Conservation (phyloP, 2,329 filamentous ascomycete species). For the Zasmidium citrigriseum region DNA sequence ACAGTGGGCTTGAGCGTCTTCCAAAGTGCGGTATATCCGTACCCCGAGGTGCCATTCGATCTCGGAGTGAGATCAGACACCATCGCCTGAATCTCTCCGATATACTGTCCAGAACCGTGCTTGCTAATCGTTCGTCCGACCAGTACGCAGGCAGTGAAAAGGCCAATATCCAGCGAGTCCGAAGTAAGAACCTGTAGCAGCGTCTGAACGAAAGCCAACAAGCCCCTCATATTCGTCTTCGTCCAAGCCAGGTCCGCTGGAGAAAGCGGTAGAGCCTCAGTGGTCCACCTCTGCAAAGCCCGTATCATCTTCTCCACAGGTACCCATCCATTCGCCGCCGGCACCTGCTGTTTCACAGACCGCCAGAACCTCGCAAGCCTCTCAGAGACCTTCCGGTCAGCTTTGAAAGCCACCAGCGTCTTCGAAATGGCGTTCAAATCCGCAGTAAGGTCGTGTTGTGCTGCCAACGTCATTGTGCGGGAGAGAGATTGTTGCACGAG, state of each 20-base stretch:
- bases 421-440: slow-evolving; percentile 13
- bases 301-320: slow-evolving; percentile 8
- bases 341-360: slow-evolving; percentile 5
- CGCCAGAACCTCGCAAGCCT: slow-evolving; percentile 20
- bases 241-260: background rate
- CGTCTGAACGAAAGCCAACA: slow-evolving; percentile 17
- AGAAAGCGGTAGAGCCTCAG: background rate
- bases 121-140: slow-evolving; percentile 14
- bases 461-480: slow-evolving; percentile 23
- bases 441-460: slow-evolving; percentile 23
- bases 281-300: slow-evolving; percentile 3
- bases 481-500: slow-evolving; percentile 33
- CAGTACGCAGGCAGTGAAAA: slow-evolving; percentile 15
- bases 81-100: background rate
- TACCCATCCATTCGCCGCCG: slow-evolving; percentile 2
- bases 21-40: slow-evolving; percentile 48
- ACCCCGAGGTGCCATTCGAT: slow-evolving; percentile 13
- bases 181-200: slow-evolving; percentile 12
- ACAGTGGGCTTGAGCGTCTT: slow-evolving; percentile 65
- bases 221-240: background rate
- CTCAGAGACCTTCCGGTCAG: slow-evolving; percentile 19
- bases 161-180: slow-evolving; percentile 15
- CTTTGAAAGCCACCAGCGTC: slow-evolving; percentile 12
- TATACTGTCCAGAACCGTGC: background rate
- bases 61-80: slow-evolving; percentile 5